Percentiles rank a stretch among this genome's conserved stretches.
phyloP scores from a whole-genome alignment of 371 early-diverging fungal species.

The Mortierella sp. region DNA sequence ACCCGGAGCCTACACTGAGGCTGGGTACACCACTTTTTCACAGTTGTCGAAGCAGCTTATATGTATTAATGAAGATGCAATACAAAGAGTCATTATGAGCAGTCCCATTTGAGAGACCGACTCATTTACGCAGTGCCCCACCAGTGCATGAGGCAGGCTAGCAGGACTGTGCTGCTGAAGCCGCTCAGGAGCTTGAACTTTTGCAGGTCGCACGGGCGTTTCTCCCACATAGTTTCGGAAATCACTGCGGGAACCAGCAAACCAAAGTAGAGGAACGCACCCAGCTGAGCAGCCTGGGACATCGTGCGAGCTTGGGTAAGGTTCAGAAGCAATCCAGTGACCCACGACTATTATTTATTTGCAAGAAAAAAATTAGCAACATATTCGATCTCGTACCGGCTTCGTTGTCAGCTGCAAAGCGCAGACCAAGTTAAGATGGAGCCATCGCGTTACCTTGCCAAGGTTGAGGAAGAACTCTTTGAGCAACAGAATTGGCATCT shows the following conservation, averaged over 20 bases:
- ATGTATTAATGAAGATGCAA: no score
- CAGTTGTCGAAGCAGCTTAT: no score
- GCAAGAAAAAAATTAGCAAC: no score
- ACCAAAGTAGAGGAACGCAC: constrained; percentile 48
- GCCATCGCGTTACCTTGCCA: constrained; percentile 24
- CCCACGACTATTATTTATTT: constrained; percentile 34
- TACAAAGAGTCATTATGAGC: no score
- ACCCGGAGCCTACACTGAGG: no score
- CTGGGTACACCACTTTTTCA: no score
- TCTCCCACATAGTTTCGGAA: constrained; percentile 52
- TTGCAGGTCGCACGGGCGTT: constrained; percentile 46
- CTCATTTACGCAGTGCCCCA: constrained; percentile 47
- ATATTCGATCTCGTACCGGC: background rate
- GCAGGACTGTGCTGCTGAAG: constrained; percentile 37
- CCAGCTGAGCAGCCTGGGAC: constrained; percentile 48
- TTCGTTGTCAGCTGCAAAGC: background rate
- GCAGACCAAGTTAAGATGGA: background rate
- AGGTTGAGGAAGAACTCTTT: constrained; percentile 42
- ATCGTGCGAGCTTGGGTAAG: constrained; percentile 47
- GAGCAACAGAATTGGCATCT: constrained; percentile 14
- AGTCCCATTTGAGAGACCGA: background rate
- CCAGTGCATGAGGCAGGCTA: constrained; percentile 46
- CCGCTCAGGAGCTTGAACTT: constrained; percentile 50
- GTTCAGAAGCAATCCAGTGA: constrained; percentile 46
- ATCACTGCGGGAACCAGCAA: constrained; percentile 27